These are phyloP conservation scores for Termitomyces heimii DNA, from an alignment of 768 basidiomycete species.

Conservation along the genomic window DNA sequence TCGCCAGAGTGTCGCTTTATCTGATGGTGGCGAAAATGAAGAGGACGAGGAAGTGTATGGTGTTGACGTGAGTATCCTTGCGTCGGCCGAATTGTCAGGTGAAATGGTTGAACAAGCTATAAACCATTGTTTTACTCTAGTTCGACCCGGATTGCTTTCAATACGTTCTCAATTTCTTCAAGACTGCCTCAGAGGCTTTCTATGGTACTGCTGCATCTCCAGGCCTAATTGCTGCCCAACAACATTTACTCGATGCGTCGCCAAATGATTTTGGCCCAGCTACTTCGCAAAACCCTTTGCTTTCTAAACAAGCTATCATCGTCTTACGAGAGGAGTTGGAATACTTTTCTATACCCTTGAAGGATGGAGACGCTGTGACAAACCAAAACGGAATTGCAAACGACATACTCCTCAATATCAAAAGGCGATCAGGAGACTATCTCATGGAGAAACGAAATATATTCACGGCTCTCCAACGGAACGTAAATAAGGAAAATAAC, in stretches of 20 bases:
- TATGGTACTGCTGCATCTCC: constrained; percentile 77
- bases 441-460: constrained; percentile 88
- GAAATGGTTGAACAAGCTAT: not conserved
- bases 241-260: constrained; percentile 66
- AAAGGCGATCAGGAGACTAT: constrained; percentile 80
- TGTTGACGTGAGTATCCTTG: not conserved
- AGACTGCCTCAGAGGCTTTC: constrained; percentile 80
- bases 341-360: constrained; percentile 94
- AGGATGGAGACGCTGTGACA: constrained; percentile 51
- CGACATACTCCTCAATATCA: constrained; percentile 69
- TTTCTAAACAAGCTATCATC: constrained; percentile 96
- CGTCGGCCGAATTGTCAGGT: not conserved
- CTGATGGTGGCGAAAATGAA: constrained; percentile 67
- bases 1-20: constrained; percentile 72
- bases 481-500: constrained; percentile 99
- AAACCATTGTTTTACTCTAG: constrained; percentile 32
- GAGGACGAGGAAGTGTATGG: constrained; percentile 77
- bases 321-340: constrained; percentile 97
- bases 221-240: constrained; percentile 75
- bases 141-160: constrained; percentile 97
- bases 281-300: constrained; percentile 81
- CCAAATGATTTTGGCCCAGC: constrained; percentile 56
- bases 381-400: constrained; percentile 81
- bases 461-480: constrained; percentile 96
- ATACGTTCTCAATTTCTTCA: constrained; percentile 91